Evolutionary conservation across 345 rosid genomes (phyloP), one percentile per base, ranked within the genome.

Genomic region (Populus simonii): DNA sequence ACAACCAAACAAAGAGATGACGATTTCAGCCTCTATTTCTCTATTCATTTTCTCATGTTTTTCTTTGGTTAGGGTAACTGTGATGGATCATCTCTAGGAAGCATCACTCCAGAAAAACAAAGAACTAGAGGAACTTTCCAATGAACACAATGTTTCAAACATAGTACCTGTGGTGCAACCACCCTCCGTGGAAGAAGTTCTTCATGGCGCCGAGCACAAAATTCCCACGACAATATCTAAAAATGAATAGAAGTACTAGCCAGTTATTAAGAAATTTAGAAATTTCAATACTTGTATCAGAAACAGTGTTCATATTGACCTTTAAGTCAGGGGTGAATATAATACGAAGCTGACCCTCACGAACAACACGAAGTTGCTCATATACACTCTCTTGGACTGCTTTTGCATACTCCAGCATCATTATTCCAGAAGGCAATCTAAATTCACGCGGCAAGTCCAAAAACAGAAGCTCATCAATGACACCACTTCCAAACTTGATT

Each of bases 221-320:
- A 96, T 83, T 96, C 99, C 99, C 99, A 96, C 33, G 94, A 92
- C 79, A 96, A 82, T 79, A 96, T 93, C 99, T 95, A 88, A 35
- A 43, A 72, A 41, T 18, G 62, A 41, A 71, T 23, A 59, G 41
- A 31, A 10, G 61, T 22, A 5, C 7, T 59, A 27, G 73, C 5
- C 66, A 29, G 41, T 82, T 41, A 71, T 62, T 39, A 62, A 33
- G 31, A 8, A 74, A 70, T 51, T 79, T 9, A 62, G 72, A 35
- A 79, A 53, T 16, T 10, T 62, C n/a, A 35, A 43, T 59, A 69
- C 47, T 53, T 45, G 74, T 51, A 72, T 22, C 39, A 18, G 18
- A 78, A 80, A 73, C 36, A 63, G 75, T 35, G 45, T 39, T 79
- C 68, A 41, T 43, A 31, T 59, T 66, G 74, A 95, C 99, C 99